These are phyloP conservation scores for Kernera saxatilis DNA, from an alignment of 345 rosid genomes.

Conservation along the genomic window DNA sequence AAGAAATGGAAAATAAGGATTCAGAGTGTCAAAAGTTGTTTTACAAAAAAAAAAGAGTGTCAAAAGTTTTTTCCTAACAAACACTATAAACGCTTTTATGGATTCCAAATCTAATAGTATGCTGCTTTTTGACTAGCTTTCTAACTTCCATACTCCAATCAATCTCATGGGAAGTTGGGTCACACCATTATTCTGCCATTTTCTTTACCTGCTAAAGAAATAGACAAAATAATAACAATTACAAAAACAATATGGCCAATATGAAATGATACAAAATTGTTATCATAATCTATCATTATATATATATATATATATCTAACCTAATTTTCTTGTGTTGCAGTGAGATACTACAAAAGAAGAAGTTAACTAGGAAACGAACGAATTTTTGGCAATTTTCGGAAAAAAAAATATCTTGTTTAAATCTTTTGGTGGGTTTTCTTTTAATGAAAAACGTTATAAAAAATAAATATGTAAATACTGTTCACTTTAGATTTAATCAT, in stretches of 20 bases:
- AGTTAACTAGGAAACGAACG: slow-evolving; percentile 13
- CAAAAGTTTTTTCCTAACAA: background rate
- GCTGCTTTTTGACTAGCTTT: slow-evolving; percentile 36
- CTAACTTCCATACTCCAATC: slow-evolving; percentile 28
- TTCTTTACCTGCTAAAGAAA: slow-evolving; percentile 9
- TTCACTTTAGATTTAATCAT: background rate
- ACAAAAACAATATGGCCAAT: slow-evolving; percentile 22
- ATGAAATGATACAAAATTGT: slow-evolving; percentile 1
- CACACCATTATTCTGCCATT: slow-evolving; percentile 15
- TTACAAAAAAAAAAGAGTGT: no score
- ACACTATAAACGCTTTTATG: slow-evolving; percentile 4
- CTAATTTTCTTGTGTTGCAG: background rate
- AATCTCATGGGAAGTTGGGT: slow-evolving; percentile 26
- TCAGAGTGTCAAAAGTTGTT: background rate
- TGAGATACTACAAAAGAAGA: slow-evolving; percentile 15
- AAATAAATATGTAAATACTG: background rate
- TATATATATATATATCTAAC: background rate
- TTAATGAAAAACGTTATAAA: background rate
- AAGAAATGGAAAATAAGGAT: no score
- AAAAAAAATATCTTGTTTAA: background rate
- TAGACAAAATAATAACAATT: slow-evolving; percentile 5
- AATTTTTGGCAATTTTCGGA: background rate
- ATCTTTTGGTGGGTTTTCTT: background rate
- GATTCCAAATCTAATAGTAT: slow-evolving; percentile 7
- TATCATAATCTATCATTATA: background rate